Evolutionary conservation across 768 basidiomycete genomes (phyloP), one percentile per base, ranked within the genome.

Genomic region (Lactarius sp.): DNA sequence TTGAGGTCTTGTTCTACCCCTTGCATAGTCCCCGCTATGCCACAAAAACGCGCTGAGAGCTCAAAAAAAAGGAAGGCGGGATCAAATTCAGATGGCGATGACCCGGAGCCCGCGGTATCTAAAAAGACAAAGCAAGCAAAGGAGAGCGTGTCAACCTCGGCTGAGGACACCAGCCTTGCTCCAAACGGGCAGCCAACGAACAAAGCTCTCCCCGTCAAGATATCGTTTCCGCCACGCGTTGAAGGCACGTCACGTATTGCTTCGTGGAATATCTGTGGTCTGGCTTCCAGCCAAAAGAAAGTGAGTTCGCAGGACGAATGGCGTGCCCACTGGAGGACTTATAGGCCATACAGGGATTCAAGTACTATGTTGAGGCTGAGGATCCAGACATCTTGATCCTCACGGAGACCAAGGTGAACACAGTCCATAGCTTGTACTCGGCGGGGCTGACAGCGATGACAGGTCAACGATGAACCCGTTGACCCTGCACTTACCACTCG

Each of bases 331-430:
- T 22, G 44, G 13, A 41, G 27, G 34, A 27, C 41, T 60, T 16
- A 36, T 20, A 27, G 37, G 0, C 9, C 33, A 34, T 52, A 36
- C 66, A 90, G 86, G 92, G 92, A 0, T 92, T 95, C 76, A 86
- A 85, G 69, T 71, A 77, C 69, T 95, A 95, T 70, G 78, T 94
- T 37, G 86, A 90, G 67, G 91, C 91, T 1, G 93, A 95, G 69
- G 86, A 94, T 70, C 84, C 93, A 0, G 93, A 95, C 70, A 78
- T 95, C 33, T 77, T 94, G 27, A 81, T 94, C 16, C 76, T 95
- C 49, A 92, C 90, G 0, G 93, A 95, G 76, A 94, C 92, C 10
- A 95, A 94, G 80, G 90, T 84, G 46, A 31, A 59, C 9, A 2
- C 27, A 47, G 22, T 37, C 41, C 59, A 22, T 18, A 18, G 39